Percentiles rank a stretch among this genome's conserved stretches.
Conservation (phyloP, 768 basidiomycete genomes). For the Mrakia frigida region DNA sequence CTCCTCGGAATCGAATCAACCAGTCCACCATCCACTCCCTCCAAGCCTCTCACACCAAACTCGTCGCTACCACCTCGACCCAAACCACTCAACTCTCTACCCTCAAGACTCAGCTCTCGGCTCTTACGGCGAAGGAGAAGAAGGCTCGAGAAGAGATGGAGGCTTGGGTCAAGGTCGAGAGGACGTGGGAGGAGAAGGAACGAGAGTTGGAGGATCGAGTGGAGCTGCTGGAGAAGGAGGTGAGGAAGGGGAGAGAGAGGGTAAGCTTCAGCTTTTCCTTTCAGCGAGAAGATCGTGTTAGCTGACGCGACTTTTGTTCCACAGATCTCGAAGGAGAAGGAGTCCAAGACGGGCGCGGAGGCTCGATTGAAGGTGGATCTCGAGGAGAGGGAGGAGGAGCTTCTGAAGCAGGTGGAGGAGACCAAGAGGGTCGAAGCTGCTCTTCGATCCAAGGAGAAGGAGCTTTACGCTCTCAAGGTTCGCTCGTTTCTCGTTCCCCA, state of each 20-base stretch:
- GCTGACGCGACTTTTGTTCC: not conserved
- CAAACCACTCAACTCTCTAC: not conserved
- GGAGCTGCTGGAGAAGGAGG: not conserved
- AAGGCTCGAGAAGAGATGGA: slow-evolving; percentile 12
- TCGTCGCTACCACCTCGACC: not conserved
- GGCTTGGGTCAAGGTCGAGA: not conserved
- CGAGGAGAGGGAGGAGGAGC: slow-evolving; percentile 22
- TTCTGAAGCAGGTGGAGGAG: slow-evolving; percentile 24
- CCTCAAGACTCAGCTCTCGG: slow-evolving; percentile 10
- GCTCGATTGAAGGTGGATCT: slow-evolving; percentile 2
- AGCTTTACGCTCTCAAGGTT: slow-evolving; percentile 14
- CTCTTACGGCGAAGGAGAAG: not conserved
- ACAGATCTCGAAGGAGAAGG: slow-evolving; percentile 17
- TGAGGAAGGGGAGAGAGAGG: not conserved
- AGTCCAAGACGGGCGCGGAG: not conserved
- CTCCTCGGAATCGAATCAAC: not conserved
- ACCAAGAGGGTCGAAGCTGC: slow-evolving; percentile 17
- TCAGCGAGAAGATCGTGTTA: not conserved
- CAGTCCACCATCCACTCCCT: slow-evolving; percentile 7
- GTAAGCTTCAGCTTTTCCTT: not conserved
- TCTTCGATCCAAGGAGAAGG: slow-evolving; percentile 15
- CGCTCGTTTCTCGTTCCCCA: not conserved
- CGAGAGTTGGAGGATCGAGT: not conserved
- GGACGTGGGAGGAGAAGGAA: not conserved
- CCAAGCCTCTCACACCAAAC: not conserved